phyloP scores from a whole-genome alignment of 2,329 filamentous ascomycete species.

The Xylariaceae sp. region DNA sequence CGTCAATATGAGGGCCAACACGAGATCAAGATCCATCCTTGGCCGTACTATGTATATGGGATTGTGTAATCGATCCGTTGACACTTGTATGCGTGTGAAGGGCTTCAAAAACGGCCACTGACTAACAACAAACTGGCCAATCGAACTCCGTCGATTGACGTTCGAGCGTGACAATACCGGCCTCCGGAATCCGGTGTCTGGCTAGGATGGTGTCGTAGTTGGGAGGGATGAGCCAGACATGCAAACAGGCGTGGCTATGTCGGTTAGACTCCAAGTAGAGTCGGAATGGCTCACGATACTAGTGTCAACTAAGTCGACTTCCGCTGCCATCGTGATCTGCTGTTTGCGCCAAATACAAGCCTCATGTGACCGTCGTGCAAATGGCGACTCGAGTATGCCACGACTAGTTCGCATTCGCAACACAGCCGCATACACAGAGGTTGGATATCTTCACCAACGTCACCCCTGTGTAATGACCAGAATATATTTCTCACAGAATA shows the following conservation, averaged over 20 bases:
- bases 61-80: too few relatives aligned
- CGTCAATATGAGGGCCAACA: too few relatives aligned
- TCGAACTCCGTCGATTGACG: neutral
- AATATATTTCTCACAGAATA: too few relatives aligned
- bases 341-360: neutral
- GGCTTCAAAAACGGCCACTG: neutral
- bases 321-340: neutral
- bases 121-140: neutral
- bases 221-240: neutral
- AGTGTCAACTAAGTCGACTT: neutral
- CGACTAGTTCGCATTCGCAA: neutral
- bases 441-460: neutral
- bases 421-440: neutral
- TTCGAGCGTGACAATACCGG: neutral
- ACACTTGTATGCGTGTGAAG: too few relatives aligned
- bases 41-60: too few relatives aligned
- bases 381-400: neutral
- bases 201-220: neutral
- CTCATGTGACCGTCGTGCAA: neutral
- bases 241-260: neutral
- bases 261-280: neutral
- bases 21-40: too few relatives aligned
- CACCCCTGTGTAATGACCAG: neutral
- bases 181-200: neutral
- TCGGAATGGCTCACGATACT: neutral